Percentiles rank a stretch among this genome's conserved stretches.
phyloP scores from a whole-genome alignment of 441 rosid species.

The Eutrema salsugineum region DNA sequence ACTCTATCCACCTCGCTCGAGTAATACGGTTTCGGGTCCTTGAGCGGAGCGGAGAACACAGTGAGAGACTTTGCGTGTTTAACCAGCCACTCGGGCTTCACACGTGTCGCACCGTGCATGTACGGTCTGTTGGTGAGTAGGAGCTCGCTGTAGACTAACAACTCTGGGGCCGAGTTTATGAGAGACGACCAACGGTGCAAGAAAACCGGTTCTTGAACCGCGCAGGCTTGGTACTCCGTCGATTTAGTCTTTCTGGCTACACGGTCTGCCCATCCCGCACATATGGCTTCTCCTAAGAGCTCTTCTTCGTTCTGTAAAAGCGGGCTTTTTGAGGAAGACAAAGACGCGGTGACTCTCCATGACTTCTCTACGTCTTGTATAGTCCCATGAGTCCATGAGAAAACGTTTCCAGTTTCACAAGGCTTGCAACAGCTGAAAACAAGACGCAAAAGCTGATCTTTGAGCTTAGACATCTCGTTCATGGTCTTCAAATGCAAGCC shows the following conservation, averaged over 20 bases:
- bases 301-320: constrained; percentile 68
- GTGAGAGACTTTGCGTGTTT: constrained; percentile 60
- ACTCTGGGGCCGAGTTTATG: constrained; percentile 66
- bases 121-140: constrained; percentile 70
- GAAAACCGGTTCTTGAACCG: constrained; percentile 62
- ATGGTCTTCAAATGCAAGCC: constrained; percentile 70
- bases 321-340: constrained; percentile 41
- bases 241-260: constrained; percentile 69
- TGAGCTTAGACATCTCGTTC: constrained; percentile 91
- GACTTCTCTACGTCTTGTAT: constrained; percentile 57
- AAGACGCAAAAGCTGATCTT: constrained; percentile 76
- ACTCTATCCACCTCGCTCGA: constrained; percentile 52
- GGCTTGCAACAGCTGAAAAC: constrained; percentile 49
- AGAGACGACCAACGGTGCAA: constrained; percentile 84
- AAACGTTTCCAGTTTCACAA: constrained; percentile 35
- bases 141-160: constrained; percentile 79
- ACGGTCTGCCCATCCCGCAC: constrained; percentile 98
- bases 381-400: constrained; percentile 75
- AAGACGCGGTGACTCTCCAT: constrained; percentile 46
- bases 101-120: constrained; percentile 81
- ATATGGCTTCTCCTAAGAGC: constrained; percentile 71
- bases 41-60: constrained; percentile 49
- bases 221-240: constrained; percentile 62
- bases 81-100: constrained; percentile 77
- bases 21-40: constrained; percentile 68